Evolutionary conservation across 495 filamentous ascomycete genomes (phyloP), one percentile per base, ranked within the genome.

Genomic region (Penicillium macrosclerotiorum): DNA sequence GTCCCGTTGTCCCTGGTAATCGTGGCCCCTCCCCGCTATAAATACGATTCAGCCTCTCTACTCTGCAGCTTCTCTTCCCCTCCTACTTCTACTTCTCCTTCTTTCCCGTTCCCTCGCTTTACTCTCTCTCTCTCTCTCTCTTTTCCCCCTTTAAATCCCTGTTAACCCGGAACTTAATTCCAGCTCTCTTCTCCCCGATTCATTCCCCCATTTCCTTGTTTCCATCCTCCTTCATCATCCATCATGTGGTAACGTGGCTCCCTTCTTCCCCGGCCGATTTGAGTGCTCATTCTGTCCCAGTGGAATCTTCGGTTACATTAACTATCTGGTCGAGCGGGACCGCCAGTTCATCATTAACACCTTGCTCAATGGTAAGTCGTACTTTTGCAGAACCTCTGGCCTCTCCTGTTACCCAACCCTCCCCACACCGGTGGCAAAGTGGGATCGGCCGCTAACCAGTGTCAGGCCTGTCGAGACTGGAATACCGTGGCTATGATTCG

Each of bases 221-320:
- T 27, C 22, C 27, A 12, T 42, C 25, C 4, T 30, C 14, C 24
- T 22, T 23, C 13, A 23, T 50, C 31, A 45, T 51, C 40, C 56
- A 60, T 47, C 47, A 70, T 71, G 68, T 71, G 68, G 68, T 71
- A 58, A n/a, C 40, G 68, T 63, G 36, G 35, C 14, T 22, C 17
- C 20, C 29, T 19, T 16, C 23, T 11, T 12, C 38, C 38, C 17
- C 34, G 13, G 31, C 25, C 20, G 14, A 22, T 18, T 18, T 9
- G n/a, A 5, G 14, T 51, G 12, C 49, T 44, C 19, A 42, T 37
- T 19, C 16, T n/a, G 5, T 38, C 2, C 7, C 54, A 97, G 93
- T 84, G 93, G 93, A 69, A 98, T 98, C 68, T 96, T 96, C 74
- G 93, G 93, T 53, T 98, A 98, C 77, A 88, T 97, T 71, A 95